phyloP scores from a whole-genome alignment of 148 eudicot genomes.

The Vaccinium macrocarpon region DNA sequence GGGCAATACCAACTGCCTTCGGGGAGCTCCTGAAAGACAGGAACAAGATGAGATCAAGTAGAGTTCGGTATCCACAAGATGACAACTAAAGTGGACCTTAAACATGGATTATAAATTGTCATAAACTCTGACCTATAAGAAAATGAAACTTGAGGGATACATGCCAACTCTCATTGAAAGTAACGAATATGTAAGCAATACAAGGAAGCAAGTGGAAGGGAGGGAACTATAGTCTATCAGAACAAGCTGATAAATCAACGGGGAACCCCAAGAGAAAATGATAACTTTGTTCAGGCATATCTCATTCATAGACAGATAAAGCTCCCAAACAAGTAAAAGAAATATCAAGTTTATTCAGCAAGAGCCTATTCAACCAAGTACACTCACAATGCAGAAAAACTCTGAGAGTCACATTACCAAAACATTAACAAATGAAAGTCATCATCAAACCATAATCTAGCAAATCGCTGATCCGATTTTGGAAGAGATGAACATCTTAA shows the following conservation, averaged over 20 bases:
- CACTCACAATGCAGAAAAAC: background rate
- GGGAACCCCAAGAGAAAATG: background rate
- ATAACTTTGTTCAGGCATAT: background rate
- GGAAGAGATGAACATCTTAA: background rate
- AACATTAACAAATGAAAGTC: conserved; percentile 4
- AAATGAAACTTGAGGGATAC: background rate
- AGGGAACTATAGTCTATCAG: background rate
- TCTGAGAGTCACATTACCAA: background rate
- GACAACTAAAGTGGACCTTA: background rate
- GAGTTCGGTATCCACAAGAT: background rate
- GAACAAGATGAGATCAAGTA: conserved; percentile 16
- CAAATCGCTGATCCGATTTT: conserved; percentile 7
- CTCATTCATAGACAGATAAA: background rate
- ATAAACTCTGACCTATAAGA: background rate
- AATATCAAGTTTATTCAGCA: background rate
- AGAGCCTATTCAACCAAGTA: background rate
- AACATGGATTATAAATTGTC: background rate
- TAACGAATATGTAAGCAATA: background rate
- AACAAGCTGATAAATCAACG: background rate
- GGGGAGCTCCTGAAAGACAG: conserved; percentile 70
- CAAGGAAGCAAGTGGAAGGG: background rate
- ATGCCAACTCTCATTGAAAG: background rate
- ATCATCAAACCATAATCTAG: conserved; percentile 11
- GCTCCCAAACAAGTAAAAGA: conserved; percentile 7
- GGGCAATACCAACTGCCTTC: conserved; percentile 95